Percentiles rank a stretch among this genome's conserved stretches.
These are phyloP conservation scores for Syzygium grande DNA, from an alignment of 345 rosid species.

Conservation along the genomic window DNA sequence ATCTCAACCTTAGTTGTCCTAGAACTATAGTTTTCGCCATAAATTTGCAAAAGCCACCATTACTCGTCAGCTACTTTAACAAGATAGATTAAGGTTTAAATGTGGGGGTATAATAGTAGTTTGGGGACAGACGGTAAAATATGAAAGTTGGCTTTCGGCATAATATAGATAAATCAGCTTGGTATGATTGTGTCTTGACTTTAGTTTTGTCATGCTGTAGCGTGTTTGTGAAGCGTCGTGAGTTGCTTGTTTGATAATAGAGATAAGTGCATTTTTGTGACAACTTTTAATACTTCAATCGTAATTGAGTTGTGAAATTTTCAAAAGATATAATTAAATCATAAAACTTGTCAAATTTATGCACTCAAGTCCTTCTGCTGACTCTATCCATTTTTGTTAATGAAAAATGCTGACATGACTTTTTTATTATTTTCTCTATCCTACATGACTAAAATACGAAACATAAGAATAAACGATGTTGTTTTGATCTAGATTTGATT, in stretches of 20 bases:
- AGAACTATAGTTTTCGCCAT: not conserved
- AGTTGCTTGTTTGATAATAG: not conserved
- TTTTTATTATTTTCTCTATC: no score
- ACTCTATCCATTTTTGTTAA: no score
- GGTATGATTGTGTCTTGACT: not conserved
- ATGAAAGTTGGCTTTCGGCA: not conserved
- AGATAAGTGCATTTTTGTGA: no score
- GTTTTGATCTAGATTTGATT: no score
- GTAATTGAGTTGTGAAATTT: no score
- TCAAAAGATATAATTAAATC: no score
- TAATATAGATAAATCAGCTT: rapidly evolving
- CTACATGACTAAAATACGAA: no score
- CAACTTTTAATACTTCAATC: no score
- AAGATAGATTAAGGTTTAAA: not conserved
- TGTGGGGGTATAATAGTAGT: not conserved
- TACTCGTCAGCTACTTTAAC: not conserved
- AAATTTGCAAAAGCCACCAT: not conserved
- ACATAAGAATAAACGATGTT: no score
- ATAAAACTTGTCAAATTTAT: no score
- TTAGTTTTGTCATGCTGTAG: not conserved
- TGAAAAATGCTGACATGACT: no score
- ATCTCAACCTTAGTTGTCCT: not conserved
- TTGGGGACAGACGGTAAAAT: not conserved
- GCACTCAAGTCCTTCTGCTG: no score
- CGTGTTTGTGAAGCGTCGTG: rapidly evolving